Percentiles rank a stretch among this genome's conserved stretches.
These are phyloP conservation scores for Poa annua DNA, from an alignment of 176 grass and related monocot genomes.

Conservation along the genomic window DNA sequence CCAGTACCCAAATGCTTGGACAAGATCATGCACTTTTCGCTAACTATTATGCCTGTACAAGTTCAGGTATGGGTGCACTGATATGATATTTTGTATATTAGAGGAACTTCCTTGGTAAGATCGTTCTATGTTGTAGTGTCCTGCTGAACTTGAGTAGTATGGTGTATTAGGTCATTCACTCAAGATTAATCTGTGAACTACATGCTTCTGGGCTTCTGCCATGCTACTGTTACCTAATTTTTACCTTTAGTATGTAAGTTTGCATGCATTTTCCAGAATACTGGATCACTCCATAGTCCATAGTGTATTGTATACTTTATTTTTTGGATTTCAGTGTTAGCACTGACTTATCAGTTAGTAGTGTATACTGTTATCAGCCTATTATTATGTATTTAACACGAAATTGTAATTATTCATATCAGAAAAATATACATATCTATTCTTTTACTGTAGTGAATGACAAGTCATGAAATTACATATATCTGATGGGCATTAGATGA, in stretches of 20 bases:
- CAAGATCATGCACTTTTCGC: neutral
- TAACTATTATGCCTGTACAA: neutral
- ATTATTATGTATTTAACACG: neutral
- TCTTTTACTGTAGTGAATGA: neutral
- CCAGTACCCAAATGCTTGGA: neutral
- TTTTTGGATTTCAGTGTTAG: neutral
- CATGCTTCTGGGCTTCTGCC: neutral
- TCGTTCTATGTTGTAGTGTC: neutral
- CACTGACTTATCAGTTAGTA: neutral
- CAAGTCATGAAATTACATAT: neutral
- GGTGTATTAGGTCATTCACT: neutral
- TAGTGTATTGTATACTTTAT: neutral
- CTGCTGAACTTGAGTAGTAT: neutral
- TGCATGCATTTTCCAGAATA: neutral
- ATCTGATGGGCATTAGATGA: no score
- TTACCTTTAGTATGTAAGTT: constrained; percentile 10
- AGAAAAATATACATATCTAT: neutral
- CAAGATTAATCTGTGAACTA: neutral
- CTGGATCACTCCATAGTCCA: neutral
- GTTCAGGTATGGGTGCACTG: constrained; percentile 19
- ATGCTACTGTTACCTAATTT: neutral
- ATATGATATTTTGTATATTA: neutral
- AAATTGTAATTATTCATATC: neutral
- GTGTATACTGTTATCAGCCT: neutral
- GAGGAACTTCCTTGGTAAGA: neutral